Evolutionary conservation across 306 rosid genomes (phyloP).

Genomic region (Benincasa hispida): DNA sequence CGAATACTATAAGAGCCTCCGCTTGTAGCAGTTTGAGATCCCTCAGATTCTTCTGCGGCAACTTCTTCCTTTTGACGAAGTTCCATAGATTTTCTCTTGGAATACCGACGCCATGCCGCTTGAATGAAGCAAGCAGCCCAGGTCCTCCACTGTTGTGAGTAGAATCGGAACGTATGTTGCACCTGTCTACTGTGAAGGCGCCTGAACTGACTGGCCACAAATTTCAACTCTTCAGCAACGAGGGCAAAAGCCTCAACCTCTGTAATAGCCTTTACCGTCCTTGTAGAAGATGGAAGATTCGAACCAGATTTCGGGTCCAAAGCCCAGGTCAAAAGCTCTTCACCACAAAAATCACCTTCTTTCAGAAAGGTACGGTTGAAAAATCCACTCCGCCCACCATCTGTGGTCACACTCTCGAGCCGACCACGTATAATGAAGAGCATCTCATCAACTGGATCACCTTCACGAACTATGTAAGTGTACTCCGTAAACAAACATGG

Average conservation of each 20-base stretch:
- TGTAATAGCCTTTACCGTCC: conserved; percentile 72
- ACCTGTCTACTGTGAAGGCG: conserved; percentile 98
- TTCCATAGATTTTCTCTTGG: conserved; percentile 71
- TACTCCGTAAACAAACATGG: conserved; percentile 75
- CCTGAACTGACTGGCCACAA: conserved; percentile 93
- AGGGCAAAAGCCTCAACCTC: conserved; percentile 96
- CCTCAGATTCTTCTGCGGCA: conserved; percentile 33
- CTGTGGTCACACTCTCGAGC: conserved; percentile 93
- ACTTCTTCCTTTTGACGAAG: conserved; percentile 61
- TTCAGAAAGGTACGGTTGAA: conserved; percentile 73
- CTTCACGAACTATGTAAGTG: conserved; percentile 85
- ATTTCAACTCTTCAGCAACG: conserved; percentile 79
- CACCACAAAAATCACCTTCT: conserved; percentile 93
- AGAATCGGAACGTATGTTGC: conserved; percentile 95
- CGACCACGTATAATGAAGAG: conserved; percentile 95
- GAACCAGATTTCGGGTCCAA: conserved; percentile 91
- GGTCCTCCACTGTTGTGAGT: conserved; percentile 96
- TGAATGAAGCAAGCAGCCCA: conserved; percentile 99
- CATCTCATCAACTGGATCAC: conserved; percentile 99
- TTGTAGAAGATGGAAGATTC: conserved; percentile 85
- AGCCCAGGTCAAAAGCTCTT: conserved; percentile 98
- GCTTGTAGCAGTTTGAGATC: conserved; percentile 24
- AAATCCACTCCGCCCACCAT: conserved; percentile 95
- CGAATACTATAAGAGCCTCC: conserved; percentile 67
- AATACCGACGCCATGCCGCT: conserved; percentile 96